These are phyloP conservation scores for Globisporangium splendens DNA, from an alignment of 352 stramenopile genomes.

Conservation along the genomic window DNA sequence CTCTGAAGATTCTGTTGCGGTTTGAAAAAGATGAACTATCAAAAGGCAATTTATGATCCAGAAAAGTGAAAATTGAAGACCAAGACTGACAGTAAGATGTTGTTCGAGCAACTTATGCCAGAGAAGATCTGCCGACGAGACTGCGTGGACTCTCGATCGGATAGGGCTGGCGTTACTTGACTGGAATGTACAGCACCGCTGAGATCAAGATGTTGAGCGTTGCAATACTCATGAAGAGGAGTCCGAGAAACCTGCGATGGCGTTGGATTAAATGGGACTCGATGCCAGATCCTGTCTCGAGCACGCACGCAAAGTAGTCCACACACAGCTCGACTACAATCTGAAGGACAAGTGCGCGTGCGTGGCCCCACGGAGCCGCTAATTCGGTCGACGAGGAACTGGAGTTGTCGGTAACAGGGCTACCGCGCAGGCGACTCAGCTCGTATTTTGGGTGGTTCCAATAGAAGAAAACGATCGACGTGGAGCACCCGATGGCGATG, in stretches of 20 bases:
- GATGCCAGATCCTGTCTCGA: constrained; percentile 9
- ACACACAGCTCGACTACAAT: constrained; percentile 9
- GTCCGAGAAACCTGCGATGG: constrained; percentile 5
- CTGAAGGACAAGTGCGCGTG: constrained; percentile 1
- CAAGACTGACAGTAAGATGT: too few species aligned
- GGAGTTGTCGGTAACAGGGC: too few species aligned
- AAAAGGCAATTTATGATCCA: too few species aligned
- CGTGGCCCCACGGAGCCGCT: not conserved
- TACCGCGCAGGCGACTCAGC: not conserved
- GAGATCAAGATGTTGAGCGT: constrained; percentile 13
- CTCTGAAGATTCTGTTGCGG: not conserved
- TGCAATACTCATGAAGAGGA: constrained; percentile 7
- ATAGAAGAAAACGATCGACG: constrained; percentile 28
- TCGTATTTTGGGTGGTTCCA: constrained; percentile 29
- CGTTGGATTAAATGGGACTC: constrained; percentile 7
- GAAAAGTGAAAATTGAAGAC: too few species aligned
- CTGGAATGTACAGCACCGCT: constrained; percentile 6
- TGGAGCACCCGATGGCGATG: constrained; percentile 8
- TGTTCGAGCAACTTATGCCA: too few species aligned
- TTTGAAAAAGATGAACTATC: too few species aligned
- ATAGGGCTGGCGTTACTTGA: not conserved
- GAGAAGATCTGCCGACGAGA: too few species aligned
- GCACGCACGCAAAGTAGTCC: constrained; percentile 15
- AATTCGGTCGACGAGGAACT: not conserved
- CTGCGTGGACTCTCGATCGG: too few species aligned